These are phyloP conservation scores for Acacia melanoxylon DNA, from an alignment of 306 rosid species.

Conservation along the genomic window DNA sequence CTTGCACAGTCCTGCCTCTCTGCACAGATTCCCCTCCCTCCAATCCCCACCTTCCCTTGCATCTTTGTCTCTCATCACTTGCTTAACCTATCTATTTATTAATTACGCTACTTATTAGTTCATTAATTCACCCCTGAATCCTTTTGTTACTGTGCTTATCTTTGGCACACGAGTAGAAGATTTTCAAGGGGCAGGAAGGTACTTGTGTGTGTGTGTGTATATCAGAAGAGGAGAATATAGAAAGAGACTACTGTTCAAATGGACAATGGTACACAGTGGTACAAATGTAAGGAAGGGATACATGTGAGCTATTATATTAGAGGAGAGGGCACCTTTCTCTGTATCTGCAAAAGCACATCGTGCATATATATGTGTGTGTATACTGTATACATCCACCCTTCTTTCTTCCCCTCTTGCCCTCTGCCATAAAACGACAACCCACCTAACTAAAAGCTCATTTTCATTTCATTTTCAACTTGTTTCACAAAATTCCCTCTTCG, in stretches of 20 bases:
- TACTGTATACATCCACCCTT: neutral
- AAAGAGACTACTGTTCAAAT: neutral
- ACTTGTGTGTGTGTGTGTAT: neutral
- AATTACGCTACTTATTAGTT: neutral
- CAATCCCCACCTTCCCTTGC: conserved; percentile 11
- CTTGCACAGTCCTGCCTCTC: conserved; percentile 32
- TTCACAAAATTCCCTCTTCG: neutral
- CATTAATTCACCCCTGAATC: neutral
- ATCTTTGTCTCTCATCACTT: neutral
- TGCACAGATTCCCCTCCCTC: conserved; percentile 42
- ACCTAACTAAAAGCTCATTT: neutral
- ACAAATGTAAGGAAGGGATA: neutral
- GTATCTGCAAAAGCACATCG: neutral
- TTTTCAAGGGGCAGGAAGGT: neutral
- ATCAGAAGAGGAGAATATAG: neutral
- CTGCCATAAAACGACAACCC: neutral
- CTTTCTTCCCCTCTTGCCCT: neutral
- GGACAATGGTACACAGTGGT: neutral
- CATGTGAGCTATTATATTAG: neutral
- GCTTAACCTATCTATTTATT: neutral
- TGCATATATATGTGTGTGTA: no score
- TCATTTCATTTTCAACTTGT: neutral
- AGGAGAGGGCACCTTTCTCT: neutral
- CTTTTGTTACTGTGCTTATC: neutral
- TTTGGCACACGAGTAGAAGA: neutral